Evolutionary conservation across 495 filamentous ascomycete species (phyloP), one percentile per base, ranked within the genome.

Genomic region (Tirmania nivea): DNA sequence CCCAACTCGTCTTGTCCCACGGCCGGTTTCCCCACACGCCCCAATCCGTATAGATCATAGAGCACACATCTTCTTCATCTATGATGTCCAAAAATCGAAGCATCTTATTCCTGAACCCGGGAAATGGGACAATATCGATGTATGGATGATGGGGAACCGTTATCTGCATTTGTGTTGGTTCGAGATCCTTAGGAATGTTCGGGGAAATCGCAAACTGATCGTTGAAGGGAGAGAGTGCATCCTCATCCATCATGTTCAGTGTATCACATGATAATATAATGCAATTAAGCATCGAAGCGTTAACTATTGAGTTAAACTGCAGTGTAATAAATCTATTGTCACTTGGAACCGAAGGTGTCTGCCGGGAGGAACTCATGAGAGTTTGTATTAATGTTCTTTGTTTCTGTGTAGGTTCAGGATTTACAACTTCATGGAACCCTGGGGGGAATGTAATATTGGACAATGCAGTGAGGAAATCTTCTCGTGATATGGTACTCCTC

Each of bases 1-100:
- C 61, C 55, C 53, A 61, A 37, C 55, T 64, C 39, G 57, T 50
- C 12, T 51, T 52, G 8, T 60, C 61, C 61, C 61, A 64, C 21
- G 61, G 61, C 1, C 37, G 31, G 36, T 60, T 57, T 39, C 61
- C 55, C 55, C 61, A 60, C 1, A 60, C 54, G 9, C 57, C 61
- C 58, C 55, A 61, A 31, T 52, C 52, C 42, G 57, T 54, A 51
- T 54, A 53, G 53, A 63, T 60, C 10, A 47, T 31, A 12, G 25
- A 20, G 25, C 57, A 60, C 11, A 63, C 14, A n/a, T 56, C 54
- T 21, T 19, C 42, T 16, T 63, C 60, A 35, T 55, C 54, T 6
- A 52, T n/a, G 47, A 53, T 56, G 52, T 60, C 45, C 47, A 54
- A 45, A 54, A 52, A 63, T 8, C 55, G 56, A 19, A 63, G 49